A percentile compares a stretch with the other conserved stretches of the same genome.
Evolutionary conservation across 768 basidiomycete species (phyloP).

Genomic region (Favolaschia claudopus): DNA sequence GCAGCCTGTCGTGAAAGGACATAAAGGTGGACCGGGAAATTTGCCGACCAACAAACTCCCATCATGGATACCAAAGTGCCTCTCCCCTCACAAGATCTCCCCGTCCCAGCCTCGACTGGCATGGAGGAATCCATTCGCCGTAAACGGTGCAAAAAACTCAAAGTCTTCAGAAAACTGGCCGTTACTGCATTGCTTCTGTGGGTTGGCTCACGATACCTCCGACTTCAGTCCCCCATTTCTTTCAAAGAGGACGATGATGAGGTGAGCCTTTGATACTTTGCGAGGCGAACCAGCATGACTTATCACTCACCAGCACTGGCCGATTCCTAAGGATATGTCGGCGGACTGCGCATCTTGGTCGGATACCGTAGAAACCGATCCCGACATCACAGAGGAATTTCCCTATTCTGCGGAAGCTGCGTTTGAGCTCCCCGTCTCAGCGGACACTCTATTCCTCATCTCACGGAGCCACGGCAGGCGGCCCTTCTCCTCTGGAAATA

Average conservation of each 20-base stretch:
- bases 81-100: neutral
- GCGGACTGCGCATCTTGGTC: slow-evolving; percentile 8
- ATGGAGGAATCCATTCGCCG: neutral
- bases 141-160: neutral
- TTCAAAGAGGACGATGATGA: neutral
- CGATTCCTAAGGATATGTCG: neutral
- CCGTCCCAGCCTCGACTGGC: neutral
- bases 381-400: neutral
- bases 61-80: neutral
- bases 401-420: slow-evolving; percentile 16
- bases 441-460: slow-evolving; percentile 37
- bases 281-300: neutral
- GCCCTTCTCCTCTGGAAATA: slow-evolving; percentile 28
- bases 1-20: neutral
- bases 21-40: neutral
- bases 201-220: neutral
- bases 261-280: neutral
- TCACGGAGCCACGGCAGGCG: slow-evolving; percentile 26
- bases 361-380: neutral
- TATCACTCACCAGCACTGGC: neutral
- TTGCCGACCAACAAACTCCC: neutral
- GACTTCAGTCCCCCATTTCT: neutral
- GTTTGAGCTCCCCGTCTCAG: slow-evolving; percentile 35
- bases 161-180: neutral
- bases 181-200: neutral